These are phyloP conservation scores for Cyberlindnera amylophila DNA, from an alignment of 805 yeast species.

Conservation along the genomic window DNA sequence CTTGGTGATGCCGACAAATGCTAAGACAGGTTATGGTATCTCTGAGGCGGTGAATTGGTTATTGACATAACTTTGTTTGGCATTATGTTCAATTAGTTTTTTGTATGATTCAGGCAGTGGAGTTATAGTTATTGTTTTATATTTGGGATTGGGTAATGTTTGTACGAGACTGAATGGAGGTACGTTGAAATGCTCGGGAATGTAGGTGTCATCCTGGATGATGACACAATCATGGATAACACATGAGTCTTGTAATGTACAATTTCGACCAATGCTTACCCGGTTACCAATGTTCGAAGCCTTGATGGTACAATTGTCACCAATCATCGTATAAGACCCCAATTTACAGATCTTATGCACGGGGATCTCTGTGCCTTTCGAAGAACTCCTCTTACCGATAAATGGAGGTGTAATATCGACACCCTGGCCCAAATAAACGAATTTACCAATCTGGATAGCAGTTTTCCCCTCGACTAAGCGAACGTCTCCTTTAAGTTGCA, in stretches of 20 bases:
- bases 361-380: constrained; percentile 4
- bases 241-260: constrained; percentile 35
- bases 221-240: constrained; percentile 51
- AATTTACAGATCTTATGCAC: constrained; percentile 32
- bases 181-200: constrained; percentile 42
- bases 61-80: constrained; percentile 23
- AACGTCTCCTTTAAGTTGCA: constrained; percentile 27
- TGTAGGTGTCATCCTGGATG: constrained; percentile 36
- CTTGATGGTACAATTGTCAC: constrained; percentile 30
- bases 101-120: constrained; percentile 29
- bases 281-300: constrained; percentile 45
- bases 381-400: constrained; percentile 6
- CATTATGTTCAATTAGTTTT: constrained; percentile 24
- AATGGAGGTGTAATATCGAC: constrained; percentile 33
- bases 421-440: constrained; percentile 35
- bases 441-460: constrained; percentile 43
- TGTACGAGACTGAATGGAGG: constrained; percentile 49
- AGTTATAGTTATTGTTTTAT: constrained; percentile 8
- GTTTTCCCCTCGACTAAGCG: constrained; percentile 30
- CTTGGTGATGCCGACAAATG: constrained; percentile 21
- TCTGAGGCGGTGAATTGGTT: constrained; percentile 28
- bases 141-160: background rate
- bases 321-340: constrained; percentile 47
- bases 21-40: constrained; percentile 20
- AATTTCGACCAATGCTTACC: constrained; percentile 42